Conservation (phyloP, 1,284 basidiomycete genomes). For the Thelephora terrestris region DNA sequence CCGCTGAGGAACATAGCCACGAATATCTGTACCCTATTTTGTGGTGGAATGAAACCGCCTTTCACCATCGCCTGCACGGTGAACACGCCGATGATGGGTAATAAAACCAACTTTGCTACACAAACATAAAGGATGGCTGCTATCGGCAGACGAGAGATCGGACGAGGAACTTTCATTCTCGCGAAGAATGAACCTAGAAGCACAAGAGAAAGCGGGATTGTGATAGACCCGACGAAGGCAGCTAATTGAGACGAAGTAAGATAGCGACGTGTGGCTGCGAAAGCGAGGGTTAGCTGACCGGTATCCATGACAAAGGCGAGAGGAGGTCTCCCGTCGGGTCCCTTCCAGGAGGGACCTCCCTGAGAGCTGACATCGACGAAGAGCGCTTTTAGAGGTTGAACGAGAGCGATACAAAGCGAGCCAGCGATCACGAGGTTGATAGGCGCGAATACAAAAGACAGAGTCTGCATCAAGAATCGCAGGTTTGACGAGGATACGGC, state of each 20-base stretch:
- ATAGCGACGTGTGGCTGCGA: too few relatives aligned
- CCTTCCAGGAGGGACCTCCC: conserved; percentile 32
- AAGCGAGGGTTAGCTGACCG: too few relatives aligned
- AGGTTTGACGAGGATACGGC: background rate
- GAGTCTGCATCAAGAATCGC: conserved; percentile 11
- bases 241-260: conserved; percentile 12
- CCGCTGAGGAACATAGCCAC: conserved; percentile 33
- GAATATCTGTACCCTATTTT: conserved; percentile 31
- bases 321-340: conserved; percentile 44
- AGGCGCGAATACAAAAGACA: conserved; percentile 26
- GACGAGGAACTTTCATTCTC: conserved; percentile 27
- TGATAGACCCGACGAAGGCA: conserved; percentile 37
- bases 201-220: conserved; percentile 44
- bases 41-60: conserved; percentile 17
- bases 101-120: conserved; percentile 37
- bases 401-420: conserved; percentile 37
- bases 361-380: conserved; percentile 27
- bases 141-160: conserved; percentile 34
- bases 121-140: conserved; percentile 38
- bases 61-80: conserved; percentile 30
- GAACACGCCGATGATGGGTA: conserved; percentile 42
- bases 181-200: conserved; percentile 48
- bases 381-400: conserved; percentile 42
- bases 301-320: conserved; percentile 38
- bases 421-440: conserved; percentile 35